Conservation (phyloP, 2,329 filamentous ascomycete genomes). For the Alternaria ventricosa region DNA sequence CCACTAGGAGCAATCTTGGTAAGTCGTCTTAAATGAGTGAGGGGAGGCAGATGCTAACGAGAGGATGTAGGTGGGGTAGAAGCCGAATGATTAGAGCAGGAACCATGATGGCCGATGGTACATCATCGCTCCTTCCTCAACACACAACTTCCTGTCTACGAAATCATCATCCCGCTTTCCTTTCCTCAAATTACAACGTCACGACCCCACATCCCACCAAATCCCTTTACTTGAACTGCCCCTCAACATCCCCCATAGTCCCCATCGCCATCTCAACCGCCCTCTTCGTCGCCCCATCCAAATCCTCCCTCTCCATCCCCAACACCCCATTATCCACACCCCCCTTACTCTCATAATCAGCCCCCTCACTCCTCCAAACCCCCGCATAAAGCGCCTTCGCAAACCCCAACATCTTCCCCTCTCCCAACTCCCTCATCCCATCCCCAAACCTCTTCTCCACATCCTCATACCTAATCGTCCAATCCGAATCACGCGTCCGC, state of each 20-base stretch:
- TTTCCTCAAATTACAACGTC: background rate
- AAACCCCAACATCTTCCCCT: slow-evolving; percentile 37
- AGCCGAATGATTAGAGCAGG: background rate
- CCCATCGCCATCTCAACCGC: slow-evolving; percentile 14
- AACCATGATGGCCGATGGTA: slow-evolving; percentile 5
- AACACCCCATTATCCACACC: slow-evolving; percentile 60
- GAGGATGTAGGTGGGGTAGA: background rate
- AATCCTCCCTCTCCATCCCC: slow-evolving; percentile 63
- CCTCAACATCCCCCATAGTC: background rate
- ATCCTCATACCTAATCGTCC: slow-evolving; percentile 61
- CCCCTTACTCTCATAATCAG: slow-evolving; percentile 39
- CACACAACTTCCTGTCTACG: background rate
- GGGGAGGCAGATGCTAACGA: background rate
- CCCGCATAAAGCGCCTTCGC: slow-evolving; percentile 57
- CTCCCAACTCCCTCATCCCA: slow-evolving; percentile 53
- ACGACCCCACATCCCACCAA: background rate
- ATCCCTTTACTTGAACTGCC: background rate
- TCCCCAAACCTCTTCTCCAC: slow-evolving; percentile 55
- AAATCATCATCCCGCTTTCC: background rate
- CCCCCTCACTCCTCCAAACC: slow-evolving; percentile 18
- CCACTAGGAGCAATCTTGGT: background rate
- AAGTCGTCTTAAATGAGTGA: too few relatives aligned
- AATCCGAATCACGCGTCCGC: slow-evolving; percentile 64
- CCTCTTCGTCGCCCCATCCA: slow-evolving; percentile 62
- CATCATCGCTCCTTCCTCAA: background rate